Evolutionary conservation across 2,329 filamentous ascomycete genomes (phyloP).

Genomic region (Beauveria scarabaeidicola): DNA sequence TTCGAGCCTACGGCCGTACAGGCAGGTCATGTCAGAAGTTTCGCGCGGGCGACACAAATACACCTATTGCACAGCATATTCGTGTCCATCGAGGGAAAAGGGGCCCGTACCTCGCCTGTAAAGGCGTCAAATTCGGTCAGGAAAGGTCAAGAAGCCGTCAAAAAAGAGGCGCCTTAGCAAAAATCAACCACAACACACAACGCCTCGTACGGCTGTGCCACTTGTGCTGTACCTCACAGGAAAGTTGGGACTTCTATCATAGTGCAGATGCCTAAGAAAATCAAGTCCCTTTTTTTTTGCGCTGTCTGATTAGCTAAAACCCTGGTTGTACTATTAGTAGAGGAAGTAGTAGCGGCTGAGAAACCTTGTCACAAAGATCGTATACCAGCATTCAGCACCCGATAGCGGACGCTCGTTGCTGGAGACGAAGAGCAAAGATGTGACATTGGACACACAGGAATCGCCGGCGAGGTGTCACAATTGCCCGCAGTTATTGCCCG

Average conservation of each 20-base stretch:
- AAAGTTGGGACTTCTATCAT: not conserved
- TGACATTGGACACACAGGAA: not conserved
- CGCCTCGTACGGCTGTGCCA: not conserved
- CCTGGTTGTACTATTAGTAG: not conserved
- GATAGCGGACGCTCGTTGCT: not conserved
- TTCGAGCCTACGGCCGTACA: slow-evolving; percentile 7
- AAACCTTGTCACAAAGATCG: not conserved
- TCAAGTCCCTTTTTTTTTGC: not conserved
- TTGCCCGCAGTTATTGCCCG: too few relatives aligned
- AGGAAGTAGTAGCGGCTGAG: not conserved
- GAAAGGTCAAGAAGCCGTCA: not conserved
- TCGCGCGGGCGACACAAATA: slow-evolving; percentile 10
- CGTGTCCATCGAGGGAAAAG: slow-evolving; percentile 8
- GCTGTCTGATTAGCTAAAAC: not conserved
- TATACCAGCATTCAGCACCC: not conserved
- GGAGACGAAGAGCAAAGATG: not conserved
- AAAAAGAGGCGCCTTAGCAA: not conserved
- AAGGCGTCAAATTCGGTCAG: not conserved
- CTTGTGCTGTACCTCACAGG: not conserved
- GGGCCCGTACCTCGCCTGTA: not conserved
- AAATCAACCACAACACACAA: not conserved
- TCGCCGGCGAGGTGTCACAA: not conserved
- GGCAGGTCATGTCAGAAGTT: too few relatives aligned
- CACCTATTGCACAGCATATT: slow-evolving; percentile 10
- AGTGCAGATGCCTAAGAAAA: not conserved